Conservation (phyloP, 768 basidiomycete genomes). For the Botryobasidium botryosum region DNA sequence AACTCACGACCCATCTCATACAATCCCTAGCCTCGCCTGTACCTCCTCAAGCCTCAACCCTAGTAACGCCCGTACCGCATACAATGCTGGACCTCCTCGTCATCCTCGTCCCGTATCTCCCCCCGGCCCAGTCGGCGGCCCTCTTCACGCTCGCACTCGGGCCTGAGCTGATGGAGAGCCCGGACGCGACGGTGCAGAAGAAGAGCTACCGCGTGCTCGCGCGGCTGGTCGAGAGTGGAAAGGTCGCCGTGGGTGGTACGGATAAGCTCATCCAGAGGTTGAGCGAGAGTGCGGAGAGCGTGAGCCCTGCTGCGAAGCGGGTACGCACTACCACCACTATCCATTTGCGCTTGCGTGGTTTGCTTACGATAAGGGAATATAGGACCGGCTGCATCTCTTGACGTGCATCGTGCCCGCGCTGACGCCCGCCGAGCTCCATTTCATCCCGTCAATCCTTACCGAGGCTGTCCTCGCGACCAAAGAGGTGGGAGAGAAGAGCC, state of each 20-base stretch:
- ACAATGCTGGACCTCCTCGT: slow-evolving; percentile 60
- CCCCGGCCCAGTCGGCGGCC: slow-evolving; percentile 36
- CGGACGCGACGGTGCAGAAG: slow-evolving; percentile 85
- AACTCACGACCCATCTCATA: slow-evolving; percentile 55
- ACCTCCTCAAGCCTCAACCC: slow-evolving; percentile 20
- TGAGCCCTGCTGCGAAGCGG: slow-evolving; percentile 77
- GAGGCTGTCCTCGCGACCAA: slow-evolving; percentile 93
- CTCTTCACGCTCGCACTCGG: slow-evolving; percentile 59
- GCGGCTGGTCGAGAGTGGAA: slow-evolving; percentile 48
- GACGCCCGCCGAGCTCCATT: slow-evolving; percentile 53
- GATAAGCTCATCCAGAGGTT: slow-evolving; percentile 47
- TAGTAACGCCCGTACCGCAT: slow-evolving; percentile 16
- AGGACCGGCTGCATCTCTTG: slow-evolving; percentile 76
- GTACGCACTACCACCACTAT: slow-evolving; percentile 22
- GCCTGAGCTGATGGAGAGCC: slow-evolving; percentile 48
- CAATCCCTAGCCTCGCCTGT: slow-evolving; percentile 33
- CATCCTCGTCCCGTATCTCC: slow-evolving; percentile 62
- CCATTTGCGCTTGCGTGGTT: not conserved
- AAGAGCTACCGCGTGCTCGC: slow-evolving; percentile 81
- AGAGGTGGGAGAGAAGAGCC: slow-evolving; percentile 86
- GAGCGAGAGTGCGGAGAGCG: slow-evolving; percentile 42
- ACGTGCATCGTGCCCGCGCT: slow-evolving; percentile 48
- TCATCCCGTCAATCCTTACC: slow-evolving; percentile 78
- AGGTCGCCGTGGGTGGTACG: slow-evolving; percentile 32
- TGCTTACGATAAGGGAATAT: slow-evolving; percentile 8